phyloP scores from a whole-genome alignment of 257 asterid genomes.

The Phtheirospermum japonicum region DNA sequence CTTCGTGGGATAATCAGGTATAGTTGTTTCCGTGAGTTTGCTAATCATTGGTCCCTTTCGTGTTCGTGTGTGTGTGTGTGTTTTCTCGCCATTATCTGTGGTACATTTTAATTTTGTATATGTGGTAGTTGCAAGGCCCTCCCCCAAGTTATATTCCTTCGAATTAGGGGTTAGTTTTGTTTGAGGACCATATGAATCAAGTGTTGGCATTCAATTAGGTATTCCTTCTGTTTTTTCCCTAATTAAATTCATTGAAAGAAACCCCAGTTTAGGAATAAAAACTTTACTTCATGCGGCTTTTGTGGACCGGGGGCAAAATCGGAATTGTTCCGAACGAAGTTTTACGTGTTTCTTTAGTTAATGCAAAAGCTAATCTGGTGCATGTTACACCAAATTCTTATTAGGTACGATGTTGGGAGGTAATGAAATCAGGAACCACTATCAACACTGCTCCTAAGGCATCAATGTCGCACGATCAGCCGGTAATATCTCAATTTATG shows the following conservation, averaged over 20 bases:
- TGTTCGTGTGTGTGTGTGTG: not conserved
- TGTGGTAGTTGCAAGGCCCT: not conserved
- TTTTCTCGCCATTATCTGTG: not conserved
- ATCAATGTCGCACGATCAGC: constrained; percentile 70
- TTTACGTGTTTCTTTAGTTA: not conserved
- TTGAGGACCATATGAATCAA: not conserved
- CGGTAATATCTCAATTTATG: constrained; percentile 39
- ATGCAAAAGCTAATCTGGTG: constrained; percentile 15
- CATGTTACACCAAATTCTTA: constrained; percentile 3
- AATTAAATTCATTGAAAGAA: not conserved
- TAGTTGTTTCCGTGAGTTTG: not conserved
- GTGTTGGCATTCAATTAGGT: not conserved
- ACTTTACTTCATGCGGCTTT: not conserved
- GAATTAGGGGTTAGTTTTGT: not conserved
- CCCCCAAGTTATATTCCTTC: not conserved
- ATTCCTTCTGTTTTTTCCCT: not conserved
- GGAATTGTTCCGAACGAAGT: not conserved
- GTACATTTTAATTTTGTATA: not conserved
- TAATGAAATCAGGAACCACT: constrained; percentile 49
- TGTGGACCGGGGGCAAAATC: not conserved
- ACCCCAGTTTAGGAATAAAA: constrained; percentile 3
- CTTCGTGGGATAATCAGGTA: constrained; percentile 97
- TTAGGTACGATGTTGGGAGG: constrained; percentile 88
- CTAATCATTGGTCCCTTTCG: not conserved
- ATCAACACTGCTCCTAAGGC: constrained; percentile 63